These are phyloP conservation scores for Alternaria panax DNA, from an alignment of 2,329 filamentous ascomycete genomes.

Conservation along the genomic window DNA sequence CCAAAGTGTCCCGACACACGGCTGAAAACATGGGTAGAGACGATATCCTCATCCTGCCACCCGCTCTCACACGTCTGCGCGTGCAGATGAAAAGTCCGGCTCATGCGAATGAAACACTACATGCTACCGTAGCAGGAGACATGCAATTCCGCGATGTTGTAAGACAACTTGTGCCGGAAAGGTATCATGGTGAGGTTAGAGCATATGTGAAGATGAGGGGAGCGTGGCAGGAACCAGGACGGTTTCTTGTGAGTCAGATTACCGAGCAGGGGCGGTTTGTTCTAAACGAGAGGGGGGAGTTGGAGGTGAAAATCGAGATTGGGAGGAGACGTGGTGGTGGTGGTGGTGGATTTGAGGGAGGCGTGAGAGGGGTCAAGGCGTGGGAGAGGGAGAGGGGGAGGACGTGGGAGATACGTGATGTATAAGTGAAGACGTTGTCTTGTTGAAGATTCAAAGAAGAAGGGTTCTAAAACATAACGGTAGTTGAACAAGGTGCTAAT, in stretches of 20 bases:
- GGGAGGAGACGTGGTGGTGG: not conserved
- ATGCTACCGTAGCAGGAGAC: slow-evolving; percentile 14
- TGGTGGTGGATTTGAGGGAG: not conserved
- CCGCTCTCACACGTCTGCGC: slow-evolving; percentile 5
- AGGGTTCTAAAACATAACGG: not conserved
- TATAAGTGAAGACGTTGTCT: too few relatives aligned
- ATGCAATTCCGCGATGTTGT: slow-evolving; percentile 24
- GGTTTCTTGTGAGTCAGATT: slow-evolving; percentile 11
- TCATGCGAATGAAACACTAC: not conserved
- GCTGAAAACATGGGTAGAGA: not conserved
- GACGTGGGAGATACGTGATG: slow-evolving; percentile 14
- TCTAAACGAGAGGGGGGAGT: slow-evolving; percentile 10
- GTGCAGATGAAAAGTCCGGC: slow-evolving; percentile 3
- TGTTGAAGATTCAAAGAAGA: not conserved
- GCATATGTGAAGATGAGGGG: slow-evolving; percentile 17
- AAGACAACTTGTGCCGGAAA: slow-evolving; percentile 11
- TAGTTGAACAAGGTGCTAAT: slow-evolving; percentile 10
- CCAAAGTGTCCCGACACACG: not conserved
- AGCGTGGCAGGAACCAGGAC: slow-evolving; percentile 17
- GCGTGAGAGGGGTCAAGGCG: not conserved
- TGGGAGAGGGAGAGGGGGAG: slow-evolving; percentile 18
- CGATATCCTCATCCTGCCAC: slow-evolving; percentile 16
- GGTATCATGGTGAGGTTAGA: not conserved
- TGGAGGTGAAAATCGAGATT: slow-evolving; percentile 15
- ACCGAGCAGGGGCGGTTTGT: slow-evolving; percentile 4